phyloP scores from a whole-genome alignment of 177 flowering plant species.

The Tripterygium wilfordii region DNA sequence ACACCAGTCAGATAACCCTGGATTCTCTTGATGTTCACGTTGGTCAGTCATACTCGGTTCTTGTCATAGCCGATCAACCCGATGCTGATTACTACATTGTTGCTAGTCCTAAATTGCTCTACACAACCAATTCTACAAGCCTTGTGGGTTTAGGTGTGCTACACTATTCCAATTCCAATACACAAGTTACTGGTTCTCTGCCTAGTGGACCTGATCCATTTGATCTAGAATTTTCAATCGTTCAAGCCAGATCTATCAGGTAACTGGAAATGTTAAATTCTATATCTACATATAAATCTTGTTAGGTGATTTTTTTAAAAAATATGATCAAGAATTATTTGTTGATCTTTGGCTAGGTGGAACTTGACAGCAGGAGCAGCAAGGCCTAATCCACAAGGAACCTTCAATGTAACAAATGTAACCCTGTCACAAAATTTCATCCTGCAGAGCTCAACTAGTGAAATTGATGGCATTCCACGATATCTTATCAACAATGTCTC shows the following conservation, averaged over 20 bases:
- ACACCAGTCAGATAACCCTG: constrained; percentile 42
- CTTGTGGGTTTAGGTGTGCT: constrained; percentile 30
- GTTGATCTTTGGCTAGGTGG: constrained; percentile 28
- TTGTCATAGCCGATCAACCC: constrained; percentile 45
- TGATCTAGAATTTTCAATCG: constrained; percentile 36
- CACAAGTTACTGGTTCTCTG: constrained; percentile 13
- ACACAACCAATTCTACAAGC: background rate
- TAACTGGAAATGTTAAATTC: constrained; percentile 7
- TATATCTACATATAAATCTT: no score
- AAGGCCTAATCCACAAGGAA: constrained; percentile 75
- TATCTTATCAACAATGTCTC: constrained; percentile 55
- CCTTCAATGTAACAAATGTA: constrained; percentile 50
- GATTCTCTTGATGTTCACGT: constrained; percentile 62
- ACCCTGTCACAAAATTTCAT: constrained; percentile 44
- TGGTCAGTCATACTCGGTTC: constrained; percentile 69
- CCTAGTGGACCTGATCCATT: constrained; percentile 43
- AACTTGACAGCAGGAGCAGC: constrained; percentile 68
- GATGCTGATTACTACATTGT: constrained; percentile 49
- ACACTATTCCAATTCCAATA: constrained; percentile 34
- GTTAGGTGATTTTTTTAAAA: no score
- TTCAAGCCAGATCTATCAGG: constrained; percentile 61
- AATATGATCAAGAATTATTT: background rate
- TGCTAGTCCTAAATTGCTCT: constrained; percentile 40
- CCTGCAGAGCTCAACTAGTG: constrained; percentile 30
- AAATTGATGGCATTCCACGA: constrained; percentile 15